These are phyloP conservation scores for Lasiosphaeria miniovina DNA, from an alignment of 495 filamentous ascomycete genomes.

Conservation along the genomic window DNA sequence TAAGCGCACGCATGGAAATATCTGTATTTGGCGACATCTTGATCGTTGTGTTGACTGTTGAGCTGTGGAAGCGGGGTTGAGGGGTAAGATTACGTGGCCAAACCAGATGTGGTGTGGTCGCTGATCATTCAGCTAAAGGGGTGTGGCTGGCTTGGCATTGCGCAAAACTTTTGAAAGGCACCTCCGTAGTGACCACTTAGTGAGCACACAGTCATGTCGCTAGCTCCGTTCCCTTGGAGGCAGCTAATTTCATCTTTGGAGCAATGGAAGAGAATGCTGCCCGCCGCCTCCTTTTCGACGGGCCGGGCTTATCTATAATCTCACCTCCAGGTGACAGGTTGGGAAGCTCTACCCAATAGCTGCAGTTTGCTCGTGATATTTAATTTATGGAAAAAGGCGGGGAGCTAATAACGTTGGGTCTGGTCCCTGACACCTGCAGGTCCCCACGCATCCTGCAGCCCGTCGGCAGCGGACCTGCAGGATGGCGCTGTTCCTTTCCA, in stretches of 20 bases:
- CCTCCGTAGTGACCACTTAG: not conserved
- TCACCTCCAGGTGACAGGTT: not conserved
- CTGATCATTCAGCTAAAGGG: too few species aligned
- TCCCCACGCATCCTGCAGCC: not conserved
- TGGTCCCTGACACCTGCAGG: not conserved
- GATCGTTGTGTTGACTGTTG: too few species aligned
- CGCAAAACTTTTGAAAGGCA: too few species aligned
- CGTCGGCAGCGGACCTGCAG: not conserved
- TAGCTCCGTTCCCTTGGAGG: not conserved
- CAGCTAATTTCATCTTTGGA: not conserved
- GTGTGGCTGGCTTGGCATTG: too few species aligned
- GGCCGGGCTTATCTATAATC: not conserved
- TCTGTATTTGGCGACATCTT: too few species aligned
- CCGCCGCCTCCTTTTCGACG: not conserved
- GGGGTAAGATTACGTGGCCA: too few species aligned
- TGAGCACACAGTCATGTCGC: not conserved
- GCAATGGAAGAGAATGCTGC: not conserved
- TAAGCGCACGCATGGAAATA: too few species aligned
- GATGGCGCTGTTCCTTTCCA: not conserved
- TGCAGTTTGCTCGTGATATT: not conserved
- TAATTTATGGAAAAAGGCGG: constrained; percentile 1
- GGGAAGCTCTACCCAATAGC: not conserved
- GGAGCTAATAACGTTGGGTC: not conserved
- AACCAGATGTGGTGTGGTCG: too few species aligned
- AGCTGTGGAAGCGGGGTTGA: too few species aligned